These are phyloP conservation scores for Plasmodium relictum DNA, from an alignment of 169 alveolate species.

Conservation along the genomic window DNA sequence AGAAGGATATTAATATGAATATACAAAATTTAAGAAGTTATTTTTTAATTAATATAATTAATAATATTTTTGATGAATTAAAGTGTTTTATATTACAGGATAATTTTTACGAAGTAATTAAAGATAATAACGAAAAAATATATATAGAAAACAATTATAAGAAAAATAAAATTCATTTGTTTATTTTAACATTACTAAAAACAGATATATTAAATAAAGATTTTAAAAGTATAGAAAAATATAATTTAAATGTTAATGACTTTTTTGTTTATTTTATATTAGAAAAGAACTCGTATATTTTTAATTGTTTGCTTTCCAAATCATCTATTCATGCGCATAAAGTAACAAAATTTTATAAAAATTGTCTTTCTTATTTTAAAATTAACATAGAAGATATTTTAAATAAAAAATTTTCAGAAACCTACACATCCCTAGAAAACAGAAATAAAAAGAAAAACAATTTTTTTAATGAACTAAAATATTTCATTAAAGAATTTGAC, in stretches of 20 bases:
- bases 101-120: background rate
- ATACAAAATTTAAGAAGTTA: background rate
- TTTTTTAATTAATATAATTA: background rate
- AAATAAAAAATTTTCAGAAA: background rate
- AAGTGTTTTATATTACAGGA: background rate
- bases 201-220: background rate
- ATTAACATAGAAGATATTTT: constrained; percentile 9
- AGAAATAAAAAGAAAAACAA: background rate
- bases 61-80: background rate
- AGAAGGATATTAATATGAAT: background rate
- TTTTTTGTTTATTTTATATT: constrained; percentile 8
- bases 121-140: background rate
- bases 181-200: constrained; percentile 7
- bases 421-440: background rate
- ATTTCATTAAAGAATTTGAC: background rate
- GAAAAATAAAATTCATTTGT: background rate
- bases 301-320: constrained; percentile 4
- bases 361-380: constrained; percentile 11
- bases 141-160: background rate
- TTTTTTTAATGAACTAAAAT: background rate
- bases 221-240: background rate
- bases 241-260: constrained; percentile 6
- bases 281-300: constrained; percentile 10
- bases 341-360: background rate
- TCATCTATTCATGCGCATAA: constrained; percentile 24